Percentiles rank a stretch among this genome's conserved stretches.
Conservation (phyloP, 2,329 filamentous ascomycete species). For the Clarireedia sp. region DNA sequence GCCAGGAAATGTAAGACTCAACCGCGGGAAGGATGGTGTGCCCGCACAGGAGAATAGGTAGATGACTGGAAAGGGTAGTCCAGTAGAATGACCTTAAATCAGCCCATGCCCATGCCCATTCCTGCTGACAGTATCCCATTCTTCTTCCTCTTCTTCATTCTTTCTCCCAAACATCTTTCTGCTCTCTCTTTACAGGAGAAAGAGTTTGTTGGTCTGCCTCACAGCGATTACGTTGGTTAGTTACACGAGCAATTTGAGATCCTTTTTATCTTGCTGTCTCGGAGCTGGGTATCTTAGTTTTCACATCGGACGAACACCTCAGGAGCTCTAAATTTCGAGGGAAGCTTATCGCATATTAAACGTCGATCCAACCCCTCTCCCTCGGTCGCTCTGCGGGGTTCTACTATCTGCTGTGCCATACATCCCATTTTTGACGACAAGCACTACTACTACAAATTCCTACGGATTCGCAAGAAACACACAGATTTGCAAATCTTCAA, state of each 20-base stretch:
- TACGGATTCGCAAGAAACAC: background rate
- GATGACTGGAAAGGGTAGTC: background rate
- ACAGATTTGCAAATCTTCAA: background rate
- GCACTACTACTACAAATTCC: no score
- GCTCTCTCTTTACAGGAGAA: background rate
- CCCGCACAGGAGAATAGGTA: no score
- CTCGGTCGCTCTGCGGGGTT: conserved; percentile 4
- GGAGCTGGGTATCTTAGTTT: no score
- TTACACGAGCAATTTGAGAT: no score
- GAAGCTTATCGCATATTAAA: conserved; percentile 3
- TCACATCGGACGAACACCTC: no score
- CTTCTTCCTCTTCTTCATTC: background rate
- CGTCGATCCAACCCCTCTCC: background rate
- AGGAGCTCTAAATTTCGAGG: background rate
- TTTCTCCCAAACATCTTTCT: background rate
- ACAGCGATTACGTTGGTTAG: background rate
- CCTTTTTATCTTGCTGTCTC: no score
- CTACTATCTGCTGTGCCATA: background rate
- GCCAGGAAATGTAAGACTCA: background rate
- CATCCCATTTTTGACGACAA: background rate
- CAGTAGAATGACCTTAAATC: conserved; percentile 16
- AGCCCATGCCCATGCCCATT: conserved; percentile 23
- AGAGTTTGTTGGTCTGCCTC: background rate
- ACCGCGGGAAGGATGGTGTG: background rate
- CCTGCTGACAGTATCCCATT: conserved; percentile 22